A percentile compares a stretch with the other conserved stretches of the same genome.
These are phyloP conservation scores for Termitomyces sp. DNA, from an alignment of 768 basidiomycete genomes.

Conservation along the genomic window DNA sequence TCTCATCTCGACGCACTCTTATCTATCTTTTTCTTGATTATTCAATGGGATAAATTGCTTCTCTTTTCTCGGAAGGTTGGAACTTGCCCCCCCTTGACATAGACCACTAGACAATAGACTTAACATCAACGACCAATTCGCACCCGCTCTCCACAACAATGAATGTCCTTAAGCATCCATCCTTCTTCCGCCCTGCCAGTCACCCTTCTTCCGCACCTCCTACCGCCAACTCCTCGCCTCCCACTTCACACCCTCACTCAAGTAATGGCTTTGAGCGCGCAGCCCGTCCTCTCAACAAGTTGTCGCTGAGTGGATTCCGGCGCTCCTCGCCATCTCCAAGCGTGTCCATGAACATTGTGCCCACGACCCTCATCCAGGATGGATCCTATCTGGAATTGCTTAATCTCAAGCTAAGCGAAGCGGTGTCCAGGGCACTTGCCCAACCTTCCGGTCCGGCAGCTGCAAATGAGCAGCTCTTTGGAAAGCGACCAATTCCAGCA, in stretches of 20 bases:
- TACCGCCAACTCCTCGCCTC: constrained; percentile 14
- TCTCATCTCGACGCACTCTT: constrained; percentile 14
- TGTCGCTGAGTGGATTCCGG: constrained; percentile 55
- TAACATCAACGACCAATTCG: constrained; percentile 7
- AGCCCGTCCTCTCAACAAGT: constrained; percentile 48
- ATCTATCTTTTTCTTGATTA: constrained; percentile 16
- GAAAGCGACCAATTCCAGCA: constrained; percentile 67
- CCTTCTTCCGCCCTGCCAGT: constrained; percentile 60
- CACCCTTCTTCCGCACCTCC: constrained; percentile 61
- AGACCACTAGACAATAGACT: constrained; percentile 27
- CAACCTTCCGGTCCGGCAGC: constrained; percentile 54
- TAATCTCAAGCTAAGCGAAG: constrained; percentile 74
- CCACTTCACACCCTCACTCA: constrained; percentile 33
- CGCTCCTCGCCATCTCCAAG: constrained; percentile 45
- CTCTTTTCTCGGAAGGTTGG: constrained; percentile 18
- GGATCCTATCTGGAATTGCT: constrained; percentile 77
- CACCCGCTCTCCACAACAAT: constrained; percentile 34
- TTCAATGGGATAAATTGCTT: constrained; percentile 52
- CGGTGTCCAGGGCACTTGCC: constrained; percentile 68
- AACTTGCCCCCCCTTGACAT: constrained; percentile 19
- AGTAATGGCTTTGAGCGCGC: constrained; percentile 35
- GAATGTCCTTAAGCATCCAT: constrained; percentile 63
- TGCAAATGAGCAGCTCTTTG: constrained; percentile 49
- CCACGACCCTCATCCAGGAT: constrained; percentile 58
- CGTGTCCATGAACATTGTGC: constrained; percentile 26